Evolutionary conservation across 2,329 filamentous ascomycete genomes (phyloP).

Genomic region (Cucurbitaria berberidis): DNA sequence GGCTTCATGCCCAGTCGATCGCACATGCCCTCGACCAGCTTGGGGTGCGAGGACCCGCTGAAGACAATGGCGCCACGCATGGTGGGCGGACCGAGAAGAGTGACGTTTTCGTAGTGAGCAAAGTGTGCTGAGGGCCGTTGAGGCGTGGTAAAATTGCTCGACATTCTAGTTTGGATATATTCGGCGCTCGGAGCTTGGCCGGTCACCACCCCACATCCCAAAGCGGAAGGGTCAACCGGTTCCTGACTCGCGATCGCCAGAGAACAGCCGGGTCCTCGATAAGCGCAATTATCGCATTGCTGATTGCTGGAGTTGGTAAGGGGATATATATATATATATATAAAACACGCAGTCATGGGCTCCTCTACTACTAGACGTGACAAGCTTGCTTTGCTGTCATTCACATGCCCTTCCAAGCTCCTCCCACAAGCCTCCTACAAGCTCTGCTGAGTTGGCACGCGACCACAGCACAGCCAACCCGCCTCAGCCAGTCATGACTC

Average conservation of each 20-base stretch:
- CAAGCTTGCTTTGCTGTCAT: slow-evolving; percentile 11
- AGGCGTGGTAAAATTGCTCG: slow-evolving; percentile 32
- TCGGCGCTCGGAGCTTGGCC: slow-evolving; percentile 8
- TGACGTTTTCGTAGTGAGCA: slow-evolving; percentile 37
- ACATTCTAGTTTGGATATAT: slow-evolving; percentile 22
- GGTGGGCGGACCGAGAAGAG: slow-evolving; percentile 46
- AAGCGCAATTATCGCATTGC: neutral
- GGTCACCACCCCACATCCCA: slow-evolving; percentile 8
- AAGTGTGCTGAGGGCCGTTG: slow-evolving; percentile 24
- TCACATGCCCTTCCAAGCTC: slow-evolving; percentile 5
- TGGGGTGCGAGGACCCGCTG: slow-evolving; percentile 69
- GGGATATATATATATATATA: neutral
- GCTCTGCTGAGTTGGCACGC: slow-evolving; percentile 39
- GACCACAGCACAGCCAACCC: slow-evolving; percentile 27
- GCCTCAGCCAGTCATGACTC: slow-evolving; percentile 37
- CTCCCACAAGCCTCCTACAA: slow-evolving; percentile 29
- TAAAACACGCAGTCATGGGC: too few relatives aligned
- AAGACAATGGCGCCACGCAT: slow-evolving; percentile 74
- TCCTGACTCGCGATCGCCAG: slow-evolving; percentile 5
- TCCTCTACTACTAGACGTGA: too few relatives aligned
- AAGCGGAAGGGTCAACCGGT: slow-evolving; percentile 3
- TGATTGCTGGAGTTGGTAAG: neutral
- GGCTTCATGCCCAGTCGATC: slow-evolving; percentile 67
- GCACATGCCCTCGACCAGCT: slow-evolving; percentile 69
- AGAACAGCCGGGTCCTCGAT: neutral